Evolutionary conservation across 2,329 filamentous ascomycete genomes (phyloP), one percentile per base, ranked within the genome.

Genomic region (Annulohypoxylon truncatum): DNA sequence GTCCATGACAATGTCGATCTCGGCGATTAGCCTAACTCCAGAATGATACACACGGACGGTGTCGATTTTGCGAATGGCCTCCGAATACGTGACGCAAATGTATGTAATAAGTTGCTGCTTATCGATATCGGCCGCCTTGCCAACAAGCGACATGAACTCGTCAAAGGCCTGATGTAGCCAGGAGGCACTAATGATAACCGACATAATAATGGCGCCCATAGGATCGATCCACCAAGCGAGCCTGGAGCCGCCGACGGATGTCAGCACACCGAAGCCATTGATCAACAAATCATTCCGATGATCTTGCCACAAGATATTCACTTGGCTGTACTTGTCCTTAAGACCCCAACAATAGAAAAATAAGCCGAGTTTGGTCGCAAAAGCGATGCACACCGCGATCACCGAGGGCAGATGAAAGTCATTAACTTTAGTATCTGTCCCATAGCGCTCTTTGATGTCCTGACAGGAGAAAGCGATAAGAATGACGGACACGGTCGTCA

Each of bases 281-380:
- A 99, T 93, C 74, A 97, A 85, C n/a, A 99, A 84, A 76, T 99
- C 96, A 76, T 99, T 99, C 67, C 96, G 90, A 81, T 99, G 96
- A 76, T 98, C 95, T 79, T 97, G 92, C 94, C 94, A 97, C 12
- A 98, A 83, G 76, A 97, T 97, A 61, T 92, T 88, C 69, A 97
- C 89, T 79, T 97, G 94, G 66, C 89, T 93, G 82, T 98, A 97
- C 74, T 93, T 92, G 81, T 97, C 90, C 71, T 95, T 90, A 74
- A 98, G 81, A 3, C 92, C 89, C 89, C 91, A 98, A 81, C 96
- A 98, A 82, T 97, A 98, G 24, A 96, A 73, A 79, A 97, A 98
- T 0, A 98, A 85, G 4, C 74, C 75, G 13, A 98, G 82, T 77
- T 99, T 98, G 20, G 94, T 97, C 28, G 78, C 80, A 76, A 98